Percentiles rank a stretch among this genome's conserved stretches.
Conservation (phyloP, 2,329 filamentous ascomycete genomes). For the Penicillium sp. region DNA sequence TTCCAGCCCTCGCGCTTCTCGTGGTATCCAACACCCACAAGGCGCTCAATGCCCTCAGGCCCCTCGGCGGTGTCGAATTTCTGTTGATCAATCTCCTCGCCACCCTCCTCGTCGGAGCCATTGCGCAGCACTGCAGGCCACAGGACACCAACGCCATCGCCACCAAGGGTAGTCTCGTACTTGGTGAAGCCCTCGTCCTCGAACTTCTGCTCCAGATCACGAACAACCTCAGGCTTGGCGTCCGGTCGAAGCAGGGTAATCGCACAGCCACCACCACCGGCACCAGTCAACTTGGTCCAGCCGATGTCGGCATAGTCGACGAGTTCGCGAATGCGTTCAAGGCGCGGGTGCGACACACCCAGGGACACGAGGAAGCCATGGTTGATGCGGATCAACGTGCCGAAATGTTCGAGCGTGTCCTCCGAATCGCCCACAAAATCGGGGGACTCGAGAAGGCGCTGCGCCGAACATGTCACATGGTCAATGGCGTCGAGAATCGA, state of each 20-base stretch:
- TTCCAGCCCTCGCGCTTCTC: constrained; percentile 81
- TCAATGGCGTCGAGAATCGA: constrained; percentile 86
- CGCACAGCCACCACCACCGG: constrained; percentile 91
- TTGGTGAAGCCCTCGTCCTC: constrained; percentile 74
- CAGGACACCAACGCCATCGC: constrained; percentile 89
- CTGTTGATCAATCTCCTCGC: constrained; percentile 90
- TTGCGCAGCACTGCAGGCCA: constrained; percentile 92
- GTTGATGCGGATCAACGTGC: constrained; percentile 89
- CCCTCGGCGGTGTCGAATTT: constrained; percentile 83
- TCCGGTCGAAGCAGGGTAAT: constrained; percentile 83
- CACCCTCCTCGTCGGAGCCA: constrained; percentile 75
- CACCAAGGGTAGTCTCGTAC: constrained; percentile 87
- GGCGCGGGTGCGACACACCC: constrained; percentile 89
- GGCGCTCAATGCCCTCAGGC: constrained; percentile 78
- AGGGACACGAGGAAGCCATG: constrained; percentile 89
- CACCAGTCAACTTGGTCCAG: constrained; percentile 96
- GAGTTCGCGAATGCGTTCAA: constrained; percentile 88
- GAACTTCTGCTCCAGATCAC: constrained; percentile 66
- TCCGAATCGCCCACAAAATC: constrained; percentile 68
- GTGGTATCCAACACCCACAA: constrained; percentile 76
- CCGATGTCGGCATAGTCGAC: constrained; percentile 87
- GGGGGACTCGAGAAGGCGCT: constrained; percentile 58
- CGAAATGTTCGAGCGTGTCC: constrained; percentile 70
- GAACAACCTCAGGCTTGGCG: constrained; percentile 58
- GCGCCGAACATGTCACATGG: constrained; percentile 57